These are phyloP conservation scores for Tylopilus orsonianus DNA, from an alignment of 1,284 basidiomycete species.

Conservation along the genomic window DNA sequence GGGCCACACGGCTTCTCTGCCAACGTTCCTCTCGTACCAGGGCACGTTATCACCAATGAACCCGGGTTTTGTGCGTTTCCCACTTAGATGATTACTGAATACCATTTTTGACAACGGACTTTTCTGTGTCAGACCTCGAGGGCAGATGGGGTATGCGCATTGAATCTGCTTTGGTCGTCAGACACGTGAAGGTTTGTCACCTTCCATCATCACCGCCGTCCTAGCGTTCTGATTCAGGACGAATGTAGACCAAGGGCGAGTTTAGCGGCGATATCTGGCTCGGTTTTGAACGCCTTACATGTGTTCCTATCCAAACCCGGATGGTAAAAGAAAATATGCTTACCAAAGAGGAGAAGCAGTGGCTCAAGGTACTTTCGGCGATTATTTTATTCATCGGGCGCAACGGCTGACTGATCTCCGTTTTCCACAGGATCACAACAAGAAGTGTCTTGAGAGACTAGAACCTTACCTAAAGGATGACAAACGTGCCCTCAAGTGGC, in stretches of 20 bases:
- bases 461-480: slow-evolving; percentile 76
- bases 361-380: slow-evolving; percentile 70
- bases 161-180: slow-evolving; percentile 79
- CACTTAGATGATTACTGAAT: slow-evolving; percentile 17
- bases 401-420: slow-evolving; percentile 6
- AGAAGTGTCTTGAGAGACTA: slow-evolving; percentile 69
- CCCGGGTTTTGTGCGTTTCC: slow-evolving; percentile 74
- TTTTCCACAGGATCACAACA: slow-evolving; percentile 73
- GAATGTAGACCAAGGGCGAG: slow-evolving; percentile 60
- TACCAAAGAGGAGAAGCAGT: slow-evolving; percentile 81
- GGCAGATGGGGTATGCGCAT: slow-evolving; percentile 89
- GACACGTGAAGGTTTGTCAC: slow-evolving; percentile 60
- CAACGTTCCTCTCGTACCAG: slow-evolving; percentile 67
- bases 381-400: neutral
- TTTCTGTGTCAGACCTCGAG: slow-evolving; percentile 59
- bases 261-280: slow-evolving; percentile 79
- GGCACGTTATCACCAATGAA: slow-evolving; percentile 88
- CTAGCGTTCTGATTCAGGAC: slow-evolving; percentile 11
- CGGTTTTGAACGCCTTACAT: slow-evolving; percentile 85
- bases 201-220: slow-evolving; percentile 5
- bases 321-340: slow-evolving; percentile 87
- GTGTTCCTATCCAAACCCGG: slow-evolving; percentile 90
- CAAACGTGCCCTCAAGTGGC: slow-evolving; percentile 78
- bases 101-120: slow-evolving; percentile 11
- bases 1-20: slow-evolving; percentile 73